Percentiles rank a stretch among this genome's conserved stretches.
These are phyloP conservation scores for Sequoiadendron giganteum DNA, from an alignment of 75 land plant species.

Conservation along the genomic window DNA sequence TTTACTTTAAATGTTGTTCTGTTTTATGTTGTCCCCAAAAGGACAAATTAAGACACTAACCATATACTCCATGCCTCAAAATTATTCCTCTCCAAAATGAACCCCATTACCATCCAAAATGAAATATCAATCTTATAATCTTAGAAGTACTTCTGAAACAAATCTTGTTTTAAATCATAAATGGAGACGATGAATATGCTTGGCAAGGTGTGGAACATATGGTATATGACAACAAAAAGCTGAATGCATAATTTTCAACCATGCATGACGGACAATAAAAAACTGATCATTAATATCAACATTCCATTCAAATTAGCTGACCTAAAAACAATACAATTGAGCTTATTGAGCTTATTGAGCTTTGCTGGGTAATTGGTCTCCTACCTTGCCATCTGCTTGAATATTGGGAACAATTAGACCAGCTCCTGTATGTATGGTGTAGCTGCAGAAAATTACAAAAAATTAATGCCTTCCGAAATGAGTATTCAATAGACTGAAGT, in stretches of 20 bases:
- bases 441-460: slow-evolving; percentile 49
- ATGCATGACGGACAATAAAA: not conserved
- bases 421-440: slow-evolving; percentile 88
- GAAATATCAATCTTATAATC: not conserved
- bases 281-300: not conserved
- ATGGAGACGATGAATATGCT: not conserved
- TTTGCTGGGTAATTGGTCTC: not conserved
- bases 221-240: not conserved
- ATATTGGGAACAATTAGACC: slow-evolving; percentile 85
- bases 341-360: not conserved
- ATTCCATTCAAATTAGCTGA: not conserved
- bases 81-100: not conserved
- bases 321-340: not conserved
- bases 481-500: not conserved
- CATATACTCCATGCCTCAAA: not conserved
- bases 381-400: slow-evolving; percentile 86
- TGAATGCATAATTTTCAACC: not conserved
- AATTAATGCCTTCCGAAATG: not conserved
- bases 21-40: too few species aligned
- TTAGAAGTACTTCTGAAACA: not conserved
- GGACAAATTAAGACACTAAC: too few species aligned
- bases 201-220: not conserved
- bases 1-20: too few species aligned
- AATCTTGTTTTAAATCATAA: not conserved
- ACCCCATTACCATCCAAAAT: not conserved